These are phyloP conservation scores for Candida taoyuanica DNA, from an alignment of 805 yeast genomes.

Conservation along the genomic window DNA sequence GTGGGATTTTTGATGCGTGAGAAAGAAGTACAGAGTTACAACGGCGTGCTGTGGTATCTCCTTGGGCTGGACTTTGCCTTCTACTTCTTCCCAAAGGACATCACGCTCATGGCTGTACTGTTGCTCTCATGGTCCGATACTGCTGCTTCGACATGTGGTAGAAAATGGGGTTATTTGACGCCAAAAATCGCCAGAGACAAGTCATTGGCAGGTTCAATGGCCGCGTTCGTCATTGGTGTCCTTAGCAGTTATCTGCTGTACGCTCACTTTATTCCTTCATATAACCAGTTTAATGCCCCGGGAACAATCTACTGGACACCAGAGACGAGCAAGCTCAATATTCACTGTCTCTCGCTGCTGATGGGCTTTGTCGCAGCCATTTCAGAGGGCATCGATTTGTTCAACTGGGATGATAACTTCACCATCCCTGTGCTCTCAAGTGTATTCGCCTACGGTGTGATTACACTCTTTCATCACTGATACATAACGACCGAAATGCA, in stretches of 20 bases:
- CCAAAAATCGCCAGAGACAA: constrained; percentile 72
- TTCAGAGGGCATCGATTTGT: constrained; percentile 78
- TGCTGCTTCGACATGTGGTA: constrained; percentile 91
- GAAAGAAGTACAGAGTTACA: constrained; percentile 63
- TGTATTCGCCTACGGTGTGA: constrained; percentile 43
- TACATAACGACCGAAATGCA: too few species aligned
- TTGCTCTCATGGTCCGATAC: constrained; percentile 96
- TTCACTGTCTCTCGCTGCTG: constrained; percentile 49
- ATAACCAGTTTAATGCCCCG: constrained; percentile 47
- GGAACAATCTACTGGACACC: constrained; percentile 64
- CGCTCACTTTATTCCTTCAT: constrained; percentile 65
- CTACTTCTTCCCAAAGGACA: constrained; percentile 69
- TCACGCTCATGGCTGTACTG: constrained; percentile 68
- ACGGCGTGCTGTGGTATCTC: constrained; percentile 87
- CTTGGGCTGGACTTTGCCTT: constrained; percentile 75
- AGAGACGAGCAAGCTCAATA: constrained; percentile 50
- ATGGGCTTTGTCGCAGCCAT: constrained; percentile 82
- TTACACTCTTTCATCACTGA: neutral
- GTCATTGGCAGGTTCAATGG: constrained; percentile 85
- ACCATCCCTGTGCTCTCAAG: constrained; percentile 91
- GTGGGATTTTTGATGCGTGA: constrained; percentile 86
- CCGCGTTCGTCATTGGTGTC: constrained; percentile 76
- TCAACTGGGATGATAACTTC: constrained; percentile 83
- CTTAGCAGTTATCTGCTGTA: constrained; percentile 63
- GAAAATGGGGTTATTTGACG: constrained; percentile 78